phyloP scores from a whole-genome alignment of 768 basidiomycete genomes.

The Phanerochaete sordida region DNA sequence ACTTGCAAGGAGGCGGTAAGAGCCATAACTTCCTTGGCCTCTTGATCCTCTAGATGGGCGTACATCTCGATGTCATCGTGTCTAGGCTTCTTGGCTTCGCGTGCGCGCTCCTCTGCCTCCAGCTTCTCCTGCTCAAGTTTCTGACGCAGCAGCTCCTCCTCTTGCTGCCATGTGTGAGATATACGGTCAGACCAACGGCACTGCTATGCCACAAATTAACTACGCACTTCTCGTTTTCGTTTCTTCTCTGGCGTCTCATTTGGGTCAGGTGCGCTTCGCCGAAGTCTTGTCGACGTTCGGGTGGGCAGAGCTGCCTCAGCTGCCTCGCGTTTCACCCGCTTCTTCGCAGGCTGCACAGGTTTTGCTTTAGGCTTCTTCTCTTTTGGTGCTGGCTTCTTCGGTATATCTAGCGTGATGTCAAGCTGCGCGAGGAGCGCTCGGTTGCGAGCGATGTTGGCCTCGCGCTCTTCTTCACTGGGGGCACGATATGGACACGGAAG shows the following conservation, averaged over 20 bases:
- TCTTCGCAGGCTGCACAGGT: constrained; percentile 59
- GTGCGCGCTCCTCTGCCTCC: constrained; percentile 57
- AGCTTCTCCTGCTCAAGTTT: constrained; percentile 61
- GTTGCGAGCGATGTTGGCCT: constrained; percentile 81
- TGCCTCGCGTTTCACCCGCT: constrained; percentile 53
- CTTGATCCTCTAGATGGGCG: constrained; percentile 48
- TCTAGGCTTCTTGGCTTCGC: constrained; percentile 65
- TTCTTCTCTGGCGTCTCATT: constrained; percentile 65
- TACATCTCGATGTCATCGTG: constrained; percentile 60
- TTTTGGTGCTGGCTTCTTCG: constrained; percentile 22
- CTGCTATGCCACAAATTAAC: background rate
- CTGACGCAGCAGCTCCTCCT: constrained; percentile 44
- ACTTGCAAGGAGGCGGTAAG: constrained; percentile 44
- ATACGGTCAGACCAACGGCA: background rate
- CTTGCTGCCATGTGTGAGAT: constrained; percentile 33
- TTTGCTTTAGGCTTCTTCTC: constrained; percentile 47
- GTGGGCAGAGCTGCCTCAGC: constrained; percentile 41
- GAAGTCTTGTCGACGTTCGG: constrained; percentile 65
- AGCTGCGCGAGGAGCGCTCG: constrained; percentile 70
- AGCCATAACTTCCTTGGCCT: constrained; percentile 40
- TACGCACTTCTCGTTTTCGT: constrained; percentile 60
- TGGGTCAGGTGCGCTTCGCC: constrained; percentile 43
- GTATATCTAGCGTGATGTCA: constrained; percentile 42
- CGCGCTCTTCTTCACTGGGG: constrained; percentile 63
- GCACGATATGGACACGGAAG: background rate